A percentile compares a stretch with the other conserved stretches of the same genome.
phyloP scores from a whole-genome alignment of 164 flowering plant genomes.

The grape (Vitis vinifera) region DNA sequence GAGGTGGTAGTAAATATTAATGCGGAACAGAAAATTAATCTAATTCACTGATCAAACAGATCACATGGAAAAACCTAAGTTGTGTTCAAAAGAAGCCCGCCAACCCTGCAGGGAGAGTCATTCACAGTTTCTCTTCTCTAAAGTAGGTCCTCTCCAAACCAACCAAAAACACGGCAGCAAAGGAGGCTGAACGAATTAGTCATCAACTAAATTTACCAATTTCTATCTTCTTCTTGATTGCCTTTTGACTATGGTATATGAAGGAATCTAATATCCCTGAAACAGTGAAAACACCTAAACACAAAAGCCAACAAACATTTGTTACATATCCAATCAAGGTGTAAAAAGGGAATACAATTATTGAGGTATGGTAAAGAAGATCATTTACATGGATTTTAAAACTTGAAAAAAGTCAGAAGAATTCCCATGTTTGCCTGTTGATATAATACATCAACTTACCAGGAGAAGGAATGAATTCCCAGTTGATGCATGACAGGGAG shows the following conservation, averaged over 20 bases:
- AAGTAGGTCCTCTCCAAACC: background rate
- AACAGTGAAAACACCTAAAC: constrained; percentile 72
- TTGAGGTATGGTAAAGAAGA: background rate
- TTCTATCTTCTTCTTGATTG: constrained; percentile 84
- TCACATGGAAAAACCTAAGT: background rate
- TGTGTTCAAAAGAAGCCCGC: constrained; percentile 4
- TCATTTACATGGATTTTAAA: background rate
- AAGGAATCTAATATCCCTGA: constrained; percentile 84
- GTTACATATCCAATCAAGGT: background rate
- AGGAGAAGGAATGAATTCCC: too few relatives aligned
- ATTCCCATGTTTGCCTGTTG: background rate
- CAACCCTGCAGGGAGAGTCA: background rate
- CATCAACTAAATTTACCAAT: constrained; percentile 70
- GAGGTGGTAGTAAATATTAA: background rate
- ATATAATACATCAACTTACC: background rate
- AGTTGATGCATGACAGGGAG: too few relatives aligned
- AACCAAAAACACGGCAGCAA: constrained; percentile 10
- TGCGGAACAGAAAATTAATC: background rate
- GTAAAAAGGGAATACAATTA: background rate
- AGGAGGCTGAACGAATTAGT: background rate
- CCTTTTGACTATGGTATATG: constrained; percentile 82
- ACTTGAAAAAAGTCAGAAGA: background rate
- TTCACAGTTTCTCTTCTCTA: background rate
- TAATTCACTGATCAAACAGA: constrained; percentile 3
- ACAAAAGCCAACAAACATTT: background rate